Evolutionary conservation across 176 grass and related monocot species (phyloP).

Genomic region (Eragrostis nindensis): DNA sequence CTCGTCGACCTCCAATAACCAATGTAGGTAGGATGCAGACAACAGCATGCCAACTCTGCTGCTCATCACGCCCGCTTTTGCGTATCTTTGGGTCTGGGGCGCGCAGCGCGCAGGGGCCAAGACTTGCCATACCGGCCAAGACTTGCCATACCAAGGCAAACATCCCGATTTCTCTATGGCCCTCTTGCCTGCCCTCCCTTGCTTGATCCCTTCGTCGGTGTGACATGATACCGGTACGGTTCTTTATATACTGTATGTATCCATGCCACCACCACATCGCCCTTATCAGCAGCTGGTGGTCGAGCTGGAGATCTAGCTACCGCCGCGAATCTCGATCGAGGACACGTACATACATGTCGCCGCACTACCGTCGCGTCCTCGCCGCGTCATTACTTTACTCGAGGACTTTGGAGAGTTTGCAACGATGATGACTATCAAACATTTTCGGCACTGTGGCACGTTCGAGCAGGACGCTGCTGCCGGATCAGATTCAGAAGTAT

Average conservation of each 20-base stretch:
- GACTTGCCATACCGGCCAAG: too few relatives aligned
- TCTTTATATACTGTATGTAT: slow-evolving; percentile 13
- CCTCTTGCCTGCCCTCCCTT: background rate
- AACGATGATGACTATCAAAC: background rate
- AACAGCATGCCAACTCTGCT: too few relatives aligned
- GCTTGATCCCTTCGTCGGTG: slow-evolving; percentile 18
- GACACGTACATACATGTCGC: background rate
- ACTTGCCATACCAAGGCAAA: background rate
- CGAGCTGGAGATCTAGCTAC: slow-evolving; percentile 19
- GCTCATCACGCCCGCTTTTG: background rate
- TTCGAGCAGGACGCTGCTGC: background rate
- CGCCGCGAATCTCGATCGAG: background rate
- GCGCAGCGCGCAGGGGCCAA: rapidly evolving
- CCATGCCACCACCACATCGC: background rate
- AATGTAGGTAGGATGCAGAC: too few relatives aligned
- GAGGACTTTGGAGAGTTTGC: background rate
- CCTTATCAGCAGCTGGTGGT: background rate
- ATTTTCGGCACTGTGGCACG: slow-evolving; percentile 24
- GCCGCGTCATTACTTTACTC: background rate
- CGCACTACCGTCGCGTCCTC: background rate
- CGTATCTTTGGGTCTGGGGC: background rate
- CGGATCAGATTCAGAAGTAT: slow-evolving; percentile 38
- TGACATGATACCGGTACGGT: slow-evolving; percentile 11
- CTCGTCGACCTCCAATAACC: slow-evolving; percentile 1
- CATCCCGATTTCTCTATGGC: background rate